phyloP scores from a whole-genome alignment of 768 basidiomycete genomes.

The Naematelia aurantialba region DNA sequence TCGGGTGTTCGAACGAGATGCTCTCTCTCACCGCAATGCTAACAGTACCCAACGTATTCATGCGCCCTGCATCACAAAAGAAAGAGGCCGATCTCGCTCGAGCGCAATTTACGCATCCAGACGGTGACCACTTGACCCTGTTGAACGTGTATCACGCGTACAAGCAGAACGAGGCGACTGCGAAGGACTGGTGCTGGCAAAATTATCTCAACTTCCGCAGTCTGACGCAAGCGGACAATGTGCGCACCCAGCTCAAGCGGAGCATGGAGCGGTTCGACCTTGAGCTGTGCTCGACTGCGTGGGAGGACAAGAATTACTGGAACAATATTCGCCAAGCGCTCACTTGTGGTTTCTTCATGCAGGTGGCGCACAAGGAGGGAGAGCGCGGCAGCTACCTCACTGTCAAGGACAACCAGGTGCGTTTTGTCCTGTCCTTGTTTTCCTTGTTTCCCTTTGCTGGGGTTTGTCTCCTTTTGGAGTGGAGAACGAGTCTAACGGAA shows the following conservation, averaged over 20 bases:
- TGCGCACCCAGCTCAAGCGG: conserved; percentile 79
- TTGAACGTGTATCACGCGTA: conserved; percentile 96
- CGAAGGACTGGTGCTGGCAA: conserved; percentile 80
- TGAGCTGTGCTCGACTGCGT: conserved; percentile 63
- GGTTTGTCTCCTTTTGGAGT: conserved; percentile 14
- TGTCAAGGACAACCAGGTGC: conserved; percentile 88
- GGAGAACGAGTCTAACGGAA: not conserved
- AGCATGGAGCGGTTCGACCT: conserved; percentile 88
- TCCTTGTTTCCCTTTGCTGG: conserved; percentile 7
- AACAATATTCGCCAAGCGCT: conserved; percentile 74
- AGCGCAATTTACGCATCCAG: conserved; percentile 78
- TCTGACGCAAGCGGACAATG: conserved; percentile 86
- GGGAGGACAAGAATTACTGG: conserved; percentile 68
- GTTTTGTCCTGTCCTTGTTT: conserved; percentile 31
- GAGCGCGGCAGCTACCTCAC: conserved; percentile 82
- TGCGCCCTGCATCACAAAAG: conserved; percentile 79
- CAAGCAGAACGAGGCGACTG: conserved; percentile 66
- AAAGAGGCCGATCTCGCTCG: conserved; percentile 93
- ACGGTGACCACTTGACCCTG: conserved; percentile 92
- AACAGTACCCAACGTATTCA: conserved; percentile 95
- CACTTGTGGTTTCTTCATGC: conserved; percentile 96
- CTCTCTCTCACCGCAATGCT: conserved; percentile 94
- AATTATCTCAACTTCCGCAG: conserved; percentile 81
- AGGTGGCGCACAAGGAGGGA: conserved; percentile 89
- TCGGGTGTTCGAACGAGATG: conserved; percentile 93